These are phyloP conservation scores for Macrolepiota dolichaula DNA, from an alignment of 768 basidiomycete genomes.

Conservation along the genomic window DNA sequence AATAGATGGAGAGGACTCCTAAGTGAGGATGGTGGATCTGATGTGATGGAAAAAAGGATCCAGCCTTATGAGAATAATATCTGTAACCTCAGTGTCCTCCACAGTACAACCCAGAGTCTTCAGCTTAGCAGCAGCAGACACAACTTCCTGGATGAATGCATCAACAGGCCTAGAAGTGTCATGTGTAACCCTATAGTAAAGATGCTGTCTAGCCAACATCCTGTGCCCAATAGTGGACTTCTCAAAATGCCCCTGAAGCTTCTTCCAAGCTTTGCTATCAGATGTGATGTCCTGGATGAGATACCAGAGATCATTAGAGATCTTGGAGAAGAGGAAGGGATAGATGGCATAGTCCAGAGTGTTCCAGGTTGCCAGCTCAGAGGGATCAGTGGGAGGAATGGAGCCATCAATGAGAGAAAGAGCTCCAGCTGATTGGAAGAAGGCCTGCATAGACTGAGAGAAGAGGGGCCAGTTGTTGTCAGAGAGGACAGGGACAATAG, in stretches of 20 bases:
- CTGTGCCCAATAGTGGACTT: neutral
- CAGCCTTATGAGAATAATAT: neutral
- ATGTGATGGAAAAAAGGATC: neutral
- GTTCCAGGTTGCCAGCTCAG: neutral
- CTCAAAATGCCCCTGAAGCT: neutral
- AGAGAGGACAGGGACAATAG: no score
- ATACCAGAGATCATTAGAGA: neutral
- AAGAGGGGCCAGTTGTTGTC: no score
- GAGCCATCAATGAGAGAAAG: no score
- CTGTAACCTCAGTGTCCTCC: neutral
- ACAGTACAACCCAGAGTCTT: neutral
- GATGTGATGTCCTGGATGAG: neutral
- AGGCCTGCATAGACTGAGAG: no score
- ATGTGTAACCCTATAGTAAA: neutral
- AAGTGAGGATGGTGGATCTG: neutral
- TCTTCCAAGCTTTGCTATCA: neutral
- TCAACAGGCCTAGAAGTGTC: neutral
- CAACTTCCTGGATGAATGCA: neutral
- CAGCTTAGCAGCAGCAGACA: neutral
- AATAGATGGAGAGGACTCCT: neutral
- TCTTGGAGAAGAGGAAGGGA: neutral
- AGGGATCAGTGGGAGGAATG: no score
- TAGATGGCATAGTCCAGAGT: neutral
- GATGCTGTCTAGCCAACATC: neutral
- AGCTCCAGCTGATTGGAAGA: no score